Conservation (phyloP, 2,329 filamentous ascomycete species). For the Fusarium newnesense region DNA sequence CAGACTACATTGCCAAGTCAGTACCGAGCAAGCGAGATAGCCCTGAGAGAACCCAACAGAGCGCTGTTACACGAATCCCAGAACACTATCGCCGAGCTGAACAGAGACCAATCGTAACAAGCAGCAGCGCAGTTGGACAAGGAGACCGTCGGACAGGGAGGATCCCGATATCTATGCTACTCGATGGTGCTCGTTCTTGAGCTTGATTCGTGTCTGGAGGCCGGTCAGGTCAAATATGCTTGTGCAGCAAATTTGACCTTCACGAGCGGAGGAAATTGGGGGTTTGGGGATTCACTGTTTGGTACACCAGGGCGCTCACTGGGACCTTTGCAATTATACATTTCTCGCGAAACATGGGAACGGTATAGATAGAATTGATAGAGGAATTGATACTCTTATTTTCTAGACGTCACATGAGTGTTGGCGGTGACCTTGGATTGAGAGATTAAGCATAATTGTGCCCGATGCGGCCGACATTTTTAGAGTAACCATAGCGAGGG, state of each 20-base stretch:
- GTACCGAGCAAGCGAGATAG: accelerated
- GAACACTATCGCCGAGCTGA: not conserved
- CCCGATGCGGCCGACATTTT: not conserved
- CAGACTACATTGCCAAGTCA: no score
- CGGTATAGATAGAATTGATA: not conserved
- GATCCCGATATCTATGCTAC: not conserved
- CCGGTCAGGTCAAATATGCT: accelerated
- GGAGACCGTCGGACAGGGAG: not conserved
- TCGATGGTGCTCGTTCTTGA: accelerated
- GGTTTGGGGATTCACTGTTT: no score
- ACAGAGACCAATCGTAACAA: not conserved
- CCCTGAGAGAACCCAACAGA: accelerated
- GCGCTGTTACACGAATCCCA: not conserved
- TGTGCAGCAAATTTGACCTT: no score
- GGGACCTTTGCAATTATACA: accelerated
- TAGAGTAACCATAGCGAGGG: constrained; percentile 14
- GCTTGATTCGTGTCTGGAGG: accelerated
- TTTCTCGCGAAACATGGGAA: not conserved
- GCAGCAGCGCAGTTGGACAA: not conserved
- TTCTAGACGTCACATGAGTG: not conserved
- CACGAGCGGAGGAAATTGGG: no score
- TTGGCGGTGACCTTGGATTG: not conserved
- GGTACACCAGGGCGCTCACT: no score
- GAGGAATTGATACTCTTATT: not conserved
- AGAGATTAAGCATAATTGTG: not conserved